Percentiles rank a stretch among this genome's conserved stretches.
Evolutionary conservation across 1,139 yeast genomes (phyloP).

Genomic region (Candida sp.): DNA sequence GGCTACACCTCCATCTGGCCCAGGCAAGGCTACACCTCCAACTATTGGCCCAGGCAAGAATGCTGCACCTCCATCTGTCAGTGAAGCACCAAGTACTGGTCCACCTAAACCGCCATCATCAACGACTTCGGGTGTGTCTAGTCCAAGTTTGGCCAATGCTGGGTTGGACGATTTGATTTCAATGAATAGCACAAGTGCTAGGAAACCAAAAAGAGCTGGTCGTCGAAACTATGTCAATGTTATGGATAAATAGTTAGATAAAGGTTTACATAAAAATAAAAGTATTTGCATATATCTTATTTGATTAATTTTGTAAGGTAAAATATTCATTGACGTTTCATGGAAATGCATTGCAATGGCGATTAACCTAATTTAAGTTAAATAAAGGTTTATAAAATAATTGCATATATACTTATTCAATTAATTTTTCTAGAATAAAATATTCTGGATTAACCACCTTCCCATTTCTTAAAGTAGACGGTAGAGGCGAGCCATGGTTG

Average conservation of each 20-base stretch:
- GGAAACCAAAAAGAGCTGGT: slow-evolving; percentile 63
- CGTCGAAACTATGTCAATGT: slow-evolving; percentile 78
- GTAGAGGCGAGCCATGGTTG: slow-evolving; percentile 42
- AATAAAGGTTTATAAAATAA: background rate
- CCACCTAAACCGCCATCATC: slow-evolving; percentile 7
- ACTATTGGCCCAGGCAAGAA: no score
- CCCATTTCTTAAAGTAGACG: slow-evolving; percentile 35
- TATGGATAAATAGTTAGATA: slow-evolving; percentile 34
- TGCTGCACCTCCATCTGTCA: background rate
- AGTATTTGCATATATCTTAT: no score
- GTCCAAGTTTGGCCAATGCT: slow-evolving; percentile 35
- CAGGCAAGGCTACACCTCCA: no score
- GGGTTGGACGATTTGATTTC: slow-evolving; percentile 71
- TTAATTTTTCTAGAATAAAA: slow-evolving; percentile 10
- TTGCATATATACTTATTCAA: background rate
- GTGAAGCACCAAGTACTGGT: background rate
- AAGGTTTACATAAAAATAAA: background rate
- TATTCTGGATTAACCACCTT: slow-evolving; percentile 38
- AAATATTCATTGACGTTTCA: no score
- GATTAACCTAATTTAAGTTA: no score
- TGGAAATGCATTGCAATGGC: no score
- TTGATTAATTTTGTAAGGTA: no score
- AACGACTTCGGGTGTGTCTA: slow-evolving; percentile 1
- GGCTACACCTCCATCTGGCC: slow-evolving; percentile 7
- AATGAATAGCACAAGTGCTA: slow-evolving; percentile 38